phyloP scores from a whole-genome alignment of 768 basidiomycete genomes.

The Lactarius hatsudake region DNA sequence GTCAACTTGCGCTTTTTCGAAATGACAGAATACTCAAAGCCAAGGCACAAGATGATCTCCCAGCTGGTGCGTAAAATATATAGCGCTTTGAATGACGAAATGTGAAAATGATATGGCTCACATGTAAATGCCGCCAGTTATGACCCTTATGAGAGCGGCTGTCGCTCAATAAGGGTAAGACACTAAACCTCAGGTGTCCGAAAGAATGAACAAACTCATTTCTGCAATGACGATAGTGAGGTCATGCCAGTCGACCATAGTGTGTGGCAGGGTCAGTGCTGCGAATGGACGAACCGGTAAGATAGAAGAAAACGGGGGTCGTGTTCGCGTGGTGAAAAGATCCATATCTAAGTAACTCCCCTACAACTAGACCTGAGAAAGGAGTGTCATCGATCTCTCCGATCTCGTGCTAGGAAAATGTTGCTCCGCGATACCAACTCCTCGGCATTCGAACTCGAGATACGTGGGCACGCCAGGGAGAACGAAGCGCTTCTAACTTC shows the following conservation, averaged over 20 bases:
- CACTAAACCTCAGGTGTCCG: not conserved
- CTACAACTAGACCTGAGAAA: not conserved
- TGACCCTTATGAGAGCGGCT: slow-evolving; percentile 15
- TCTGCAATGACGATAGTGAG: not conserved
- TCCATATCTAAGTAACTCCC: not conserved
- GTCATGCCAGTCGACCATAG: slow-evolving; percentile 8
- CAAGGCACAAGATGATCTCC: slow-evolving; percentile 16
- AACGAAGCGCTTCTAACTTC: too few relatives aligned
- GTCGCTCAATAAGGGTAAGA: not conserved
- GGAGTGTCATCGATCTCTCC: not conserved
- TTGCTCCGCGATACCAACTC: not conserved
- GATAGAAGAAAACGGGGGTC: not conserved
- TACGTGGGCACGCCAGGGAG: not conserved
- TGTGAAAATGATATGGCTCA: not conserved
- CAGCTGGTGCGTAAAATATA: slow-evolving; percentile 9
- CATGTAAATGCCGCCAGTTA: slow-evolving; percentile 21
- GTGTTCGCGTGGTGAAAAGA: not conserved
- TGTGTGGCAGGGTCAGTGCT: not conserved
- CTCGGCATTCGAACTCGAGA: not conserved
- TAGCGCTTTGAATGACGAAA: not conserved
- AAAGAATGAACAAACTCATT: not conserved
- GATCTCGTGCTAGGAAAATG: not conserved
- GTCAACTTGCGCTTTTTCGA: slow-evolving; percentile 11
- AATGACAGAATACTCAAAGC: slow-evolving; percentile 17
- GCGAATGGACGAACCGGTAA: too few relatives aligned